Conservation (phyloP, 2,329 filamentous ascomycete species). For the Aureobasidium sp. region DNA sequence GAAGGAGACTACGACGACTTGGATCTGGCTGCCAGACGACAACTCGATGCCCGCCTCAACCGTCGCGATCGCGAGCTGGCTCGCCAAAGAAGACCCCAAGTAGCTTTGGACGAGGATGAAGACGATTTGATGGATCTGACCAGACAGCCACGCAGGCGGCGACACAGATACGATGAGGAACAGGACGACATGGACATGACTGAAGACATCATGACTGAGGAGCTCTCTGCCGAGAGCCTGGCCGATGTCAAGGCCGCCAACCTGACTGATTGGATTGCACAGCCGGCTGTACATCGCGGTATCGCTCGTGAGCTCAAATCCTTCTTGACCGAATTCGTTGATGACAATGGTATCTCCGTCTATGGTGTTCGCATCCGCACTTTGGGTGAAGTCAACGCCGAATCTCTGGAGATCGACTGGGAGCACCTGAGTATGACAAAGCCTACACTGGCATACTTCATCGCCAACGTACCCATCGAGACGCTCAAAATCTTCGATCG, state of each 20-base stretch:
- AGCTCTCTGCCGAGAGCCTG: constrained; percentile 84
- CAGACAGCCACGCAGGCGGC: constrained; percentile 73
- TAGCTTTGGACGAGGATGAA: constrained; percentile 73
- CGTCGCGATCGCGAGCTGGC: constrained; percentile 66
- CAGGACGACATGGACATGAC: constrained; percentile 83
- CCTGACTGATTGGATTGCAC: constrained; percentile 90
- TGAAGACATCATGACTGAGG: constrained; percentile 90
- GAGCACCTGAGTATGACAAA: constrained; percentile 85
- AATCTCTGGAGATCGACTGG: constrained; percentile 93
- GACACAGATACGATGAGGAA: constrained; percentile 91
- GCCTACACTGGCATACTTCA: constrained; percentile 88
- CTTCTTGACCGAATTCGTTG: constrained; percentile 93
- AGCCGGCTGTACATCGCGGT: constrained; percentile 81
- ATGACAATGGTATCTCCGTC: constrained; percentile 80
- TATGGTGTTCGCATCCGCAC: constrained; percentile 92
- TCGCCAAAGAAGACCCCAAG: constrained; percentile 57
- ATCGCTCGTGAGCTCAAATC: constrained; percentile 96
- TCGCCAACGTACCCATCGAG: constrained; percentile 92
- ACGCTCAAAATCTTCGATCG: constrained; percentile 94
- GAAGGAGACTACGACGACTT: constrained; percentile 67
- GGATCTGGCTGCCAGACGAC: constrained; percentile 58
- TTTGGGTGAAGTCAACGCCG: constrained; percentile 94
- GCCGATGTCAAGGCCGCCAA: constrained; percentile 90
- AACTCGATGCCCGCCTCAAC: constrained; percentile 66
- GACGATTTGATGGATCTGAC: constrained; percentile 80